Evolutionary conservation across 495 filamentous ascomycete species (phyloP), one percentile per base, ranked within the genome.

Genomic region (Podospora comata): DNA sequence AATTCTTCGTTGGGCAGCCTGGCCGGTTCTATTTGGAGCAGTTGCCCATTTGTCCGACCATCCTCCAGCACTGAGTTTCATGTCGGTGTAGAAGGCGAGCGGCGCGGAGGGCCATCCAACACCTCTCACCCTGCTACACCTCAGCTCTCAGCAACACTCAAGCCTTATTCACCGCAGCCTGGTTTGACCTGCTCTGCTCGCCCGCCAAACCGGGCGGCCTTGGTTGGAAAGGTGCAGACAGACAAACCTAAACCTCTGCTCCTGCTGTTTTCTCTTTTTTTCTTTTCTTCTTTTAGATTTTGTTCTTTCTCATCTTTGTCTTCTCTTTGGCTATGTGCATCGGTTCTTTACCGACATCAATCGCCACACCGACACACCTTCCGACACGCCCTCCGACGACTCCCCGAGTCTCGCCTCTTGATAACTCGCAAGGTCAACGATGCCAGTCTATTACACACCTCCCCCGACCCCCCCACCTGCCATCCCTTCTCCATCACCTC

Each of bases 371-470:
- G 23, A 23, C 23, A 23, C 23, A 23, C 23, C 23, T 1, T 23
- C 23, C 23, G 23, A 23, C 23, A 39, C 34, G 34, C 34, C 34
- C 34, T 39, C 34, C 34, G 3, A 39, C 34, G 34, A 11, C 34
- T 39, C 34, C 34, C 34, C 23, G 34, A 39, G 11, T 11, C 34
- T 4, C 34, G 23, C 23, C 23, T 2, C 7, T 32, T 32, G 13
- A 3, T 16, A 5, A 44, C 53, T 60, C 13, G 9, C 39, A 16
- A 48, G 15, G 15, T 48, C 13, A 13, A 65, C 55, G 3, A 70
- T 70, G 69, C 65, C 69, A 23, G 65, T 65, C 44, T 65, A 67
- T 19, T 56, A 65, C 69, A 70, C 65, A 23, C 69, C 65, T 32
- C 69, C 58, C 18, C 68, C 30, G n/a, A 64, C 68, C 15, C 56